Conservation (phyloP, 2,329 filamentous ascomycete species). For the Penicillium frequentans region DNA sequence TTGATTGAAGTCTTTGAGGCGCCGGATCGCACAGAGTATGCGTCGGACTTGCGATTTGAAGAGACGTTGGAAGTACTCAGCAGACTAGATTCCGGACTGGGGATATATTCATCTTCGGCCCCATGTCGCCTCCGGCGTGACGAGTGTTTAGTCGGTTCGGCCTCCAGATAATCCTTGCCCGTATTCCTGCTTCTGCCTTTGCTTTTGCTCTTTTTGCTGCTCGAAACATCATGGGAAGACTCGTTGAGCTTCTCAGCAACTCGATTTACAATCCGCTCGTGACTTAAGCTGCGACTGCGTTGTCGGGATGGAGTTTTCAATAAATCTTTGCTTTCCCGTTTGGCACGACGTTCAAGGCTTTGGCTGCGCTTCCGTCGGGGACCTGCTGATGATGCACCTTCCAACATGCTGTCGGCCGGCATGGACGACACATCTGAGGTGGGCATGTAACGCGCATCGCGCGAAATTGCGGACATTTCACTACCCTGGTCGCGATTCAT, state of each 20-base stretch:
- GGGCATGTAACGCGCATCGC: conserved; percentile 64
- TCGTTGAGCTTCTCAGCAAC: conserved; percentile 66
- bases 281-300: conserved; percentile 64
- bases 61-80: conserved; percentile 58
- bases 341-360: conserved; percentile 47
- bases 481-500: conserved; percentile 64
- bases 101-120: conserved; percentile 51
- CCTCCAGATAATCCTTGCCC: conserved; percentile 46
- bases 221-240: conserved; percentile 48
- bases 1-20: conserved; percentile 75
- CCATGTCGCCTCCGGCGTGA: conserved; percentile 50
- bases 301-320: conserved; percentile 60
- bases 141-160: conserved; percentile 45
- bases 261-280: conserved; percentile 66
- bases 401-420: conserved; percentile 70
- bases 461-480: conserved; percentile 63
- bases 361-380: conserved; percentile 51
- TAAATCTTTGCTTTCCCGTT: conserved; percentile 41
- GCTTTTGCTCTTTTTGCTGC: conserved; percentile 42
- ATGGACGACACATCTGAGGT: conserved; percentile 86
- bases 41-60: conserved; percentile 56
- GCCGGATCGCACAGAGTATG: conserved; percentile 60
- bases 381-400: conserved; percentile 50
- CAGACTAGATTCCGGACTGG: conserved; percentile 62
- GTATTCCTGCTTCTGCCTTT: conserved; percentile 46